Evolutionary conservation across 2,329 filamentous ascomycete genomes (phyloP).

Genomic region (Colletotrichum cereale): DNA sequence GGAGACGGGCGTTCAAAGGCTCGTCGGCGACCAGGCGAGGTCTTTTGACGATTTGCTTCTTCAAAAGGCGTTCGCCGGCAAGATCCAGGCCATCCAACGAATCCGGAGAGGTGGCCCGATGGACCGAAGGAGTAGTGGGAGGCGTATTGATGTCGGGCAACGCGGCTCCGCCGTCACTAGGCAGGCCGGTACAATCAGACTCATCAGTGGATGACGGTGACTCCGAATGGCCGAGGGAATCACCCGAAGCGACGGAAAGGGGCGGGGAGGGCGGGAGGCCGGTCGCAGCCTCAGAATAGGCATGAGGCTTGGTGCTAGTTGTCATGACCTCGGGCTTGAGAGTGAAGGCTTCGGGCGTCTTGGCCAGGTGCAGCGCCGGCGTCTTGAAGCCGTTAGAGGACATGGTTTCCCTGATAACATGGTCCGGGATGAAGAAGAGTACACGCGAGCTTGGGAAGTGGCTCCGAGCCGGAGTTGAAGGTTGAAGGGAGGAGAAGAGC

Average conservation of each 20-base stretch:
- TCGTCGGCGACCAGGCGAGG: neutral
- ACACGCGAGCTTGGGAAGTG: slow-evolving; percentile 1
- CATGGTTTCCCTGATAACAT: slow-evolving; percentile 14
- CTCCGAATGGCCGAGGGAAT: neutral
- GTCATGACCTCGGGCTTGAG: neutral
- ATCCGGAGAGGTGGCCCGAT: neutral
- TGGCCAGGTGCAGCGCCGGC: too few relatives aligned
- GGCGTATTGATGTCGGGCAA: slow-evolving; percentile 23
- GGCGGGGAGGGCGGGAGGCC: neutral
- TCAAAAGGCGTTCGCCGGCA: slow-evolving; percentile 24
- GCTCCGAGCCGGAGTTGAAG: neutral
- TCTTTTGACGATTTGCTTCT: neutral
- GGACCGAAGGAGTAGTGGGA: neutral
- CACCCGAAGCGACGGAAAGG: neutral
- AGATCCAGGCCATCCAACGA: neutral
- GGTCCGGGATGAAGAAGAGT: slow-evolving; percentile 16
- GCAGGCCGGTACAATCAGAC: neutral
- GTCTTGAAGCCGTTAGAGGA: neutral
- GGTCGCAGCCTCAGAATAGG: neutral
- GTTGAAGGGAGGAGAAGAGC: neutral
- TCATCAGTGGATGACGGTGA: neutral
- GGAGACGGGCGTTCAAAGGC: slow-evolving; percentile 3
- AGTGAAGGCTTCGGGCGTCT: neutral
- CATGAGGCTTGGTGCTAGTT: neutral
- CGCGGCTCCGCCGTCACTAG: slow-evolving; percentile 4